Conservation (phyloP, 192 early-diverging fungal species). For the Entrophospora sp. region DNA sequence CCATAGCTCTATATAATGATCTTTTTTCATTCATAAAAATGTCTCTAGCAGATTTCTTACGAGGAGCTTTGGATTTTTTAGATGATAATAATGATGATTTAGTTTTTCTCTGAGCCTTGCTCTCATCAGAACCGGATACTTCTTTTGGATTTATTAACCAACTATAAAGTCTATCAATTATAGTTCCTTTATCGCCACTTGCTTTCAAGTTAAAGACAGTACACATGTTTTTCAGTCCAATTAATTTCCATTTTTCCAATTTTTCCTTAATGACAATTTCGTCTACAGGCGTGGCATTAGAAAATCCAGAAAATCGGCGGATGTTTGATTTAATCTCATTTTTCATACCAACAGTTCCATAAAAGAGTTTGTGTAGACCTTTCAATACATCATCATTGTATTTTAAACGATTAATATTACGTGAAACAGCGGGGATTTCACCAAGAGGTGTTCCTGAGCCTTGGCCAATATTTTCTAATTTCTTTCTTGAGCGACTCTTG, state of each 20-base stretch:
- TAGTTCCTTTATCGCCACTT: not conserved
- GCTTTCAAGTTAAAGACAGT: not conserved
- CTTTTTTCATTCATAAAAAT: not conserved
- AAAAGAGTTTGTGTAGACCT: not conserved
- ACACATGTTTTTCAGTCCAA: not conserved
- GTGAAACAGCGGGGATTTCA: not conserved
- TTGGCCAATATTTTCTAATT: not conserved
- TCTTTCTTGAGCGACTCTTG: not conserved
- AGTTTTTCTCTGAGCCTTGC: not conserved
- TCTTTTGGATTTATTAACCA: not conserved
- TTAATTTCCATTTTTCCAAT: not conserved
- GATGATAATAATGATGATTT: not conserved
- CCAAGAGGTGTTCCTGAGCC: not conserved
- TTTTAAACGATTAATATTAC: not conserved
- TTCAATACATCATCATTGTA: not conserved
- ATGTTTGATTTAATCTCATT: not conserved
- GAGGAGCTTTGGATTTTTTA: not conserved
- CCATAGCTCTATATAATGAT: not conserved
- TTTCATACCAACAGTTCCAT: not conserved
- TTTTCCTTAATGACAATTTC: not conserved
- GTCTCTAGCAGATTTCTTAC: not conserved
- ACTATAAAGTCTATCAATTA: not conserved
- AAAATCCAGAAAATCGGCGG: not conserved
- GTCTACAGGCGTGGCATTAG: not conserved
- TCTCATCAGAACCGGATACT: not conserved